Base-by-base conservation (phyloP, 163 green algal species). In the Volvox carteri region DNA sequence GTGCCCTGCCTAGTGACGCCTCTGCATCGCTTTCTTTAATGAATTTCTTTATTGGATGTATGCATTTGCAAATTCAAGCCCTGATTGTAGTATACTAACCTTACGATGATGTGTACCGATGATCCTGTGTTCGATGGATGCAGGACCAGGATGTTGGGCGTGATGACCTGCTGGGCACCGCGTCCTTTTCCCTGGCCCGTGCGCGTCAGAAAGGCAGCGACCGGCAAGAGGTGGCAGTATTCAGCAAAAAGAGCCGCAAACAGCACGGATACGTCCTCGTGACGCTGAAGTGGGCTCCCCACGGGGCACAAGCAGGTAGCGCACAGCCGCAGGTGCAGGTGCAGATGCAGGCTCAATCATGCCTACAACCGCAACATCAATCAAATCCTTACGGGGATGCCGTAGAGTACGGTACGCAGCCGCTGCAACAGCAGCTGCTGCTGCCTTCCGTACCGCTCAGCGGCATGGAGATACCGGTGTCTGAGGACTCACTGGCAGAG, bases 251-350 rank as follows among this genome's bases (percentile, higher is more conserved):
- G 67, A 60, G 35, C 48, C 46, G 48, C 67, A 88, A 73, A 50
- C 81, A 88, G 67, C 81, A 73, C 67, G 81, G 81, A n/a, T 88
- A 60, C 81, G 5, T 88, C 1, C 80, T 67, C 33, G 21, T 88
- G 28, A 8, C 48, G 8, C 81, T 88, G 46, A 80, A 44, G 18
- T 88, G 68, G 67, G 35, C 4, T 9, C 65, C 65, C n/a, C 65
- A 75, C 7, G 30, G 65, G 8, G 65, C 28, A 5, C 65, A 6
- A 1, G 65, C 4, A 1, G 30, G 54, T 2, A 28, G n/a, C n/a
- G n/a, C n/a, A n/a, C n/a, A n/a, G n/a, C n/a, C n/a, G n/a, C n/a
- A n/a, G n/a, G n/a, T n/a, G n/a, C n/a, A n/a, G n/a, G n/a, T n/a
- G n/a, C n/a, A n/a, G n/a, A n/a, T n/a, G n/a, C n/a, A n/a, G n/a